Conservation (phyloP, 257 asterid species). For the Solanum dulcamara region DNA sequence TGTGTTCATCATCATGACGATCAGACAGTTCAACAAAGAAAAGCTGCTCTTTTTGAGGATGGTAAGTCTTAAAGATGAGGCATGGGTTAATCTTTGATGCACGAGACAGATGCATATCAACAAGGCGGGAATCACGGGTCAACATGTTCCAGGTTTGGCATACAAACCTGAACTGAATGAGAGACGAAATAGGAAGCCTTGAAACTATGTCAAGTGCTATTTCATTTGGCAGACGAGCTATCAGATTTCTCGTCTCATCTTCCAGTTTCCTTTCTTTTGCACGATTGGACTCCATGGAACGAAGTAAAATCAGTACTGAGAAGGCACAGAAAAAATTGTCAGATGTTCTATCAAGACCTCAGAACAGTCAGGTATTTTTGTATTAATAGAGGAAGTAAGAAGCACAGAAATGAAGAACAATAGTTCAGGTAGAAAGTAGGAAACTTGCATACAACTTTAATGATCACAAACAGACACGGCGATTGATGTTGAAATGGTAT, state of each 20-base stretch:
- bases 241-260: background rate
- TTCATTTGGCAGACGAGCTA: slow-evolving; percentile 8
- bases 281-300: background rate
- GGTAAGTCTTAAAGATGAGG: slow-evolving; percentile 26
- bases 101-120: slow-evolving; percentile 7
- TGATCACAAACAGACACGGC: background rate
- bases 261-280: background rate
- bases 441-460: background rate
- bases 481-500: background rate
- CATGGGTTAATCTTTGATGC: slow-evolving; percentile 1
- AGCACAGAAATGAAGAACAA: background rate
- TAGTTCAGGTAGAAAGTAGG: background rate
- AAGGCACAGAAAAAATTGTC: background rate
- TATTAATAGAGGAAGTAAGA: background rate
- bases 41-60: slow-evolving; percentile 28
- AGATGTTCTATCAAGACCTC: background rate
- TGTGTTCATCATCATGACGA: background rate
- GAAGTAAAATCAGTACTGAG: background rate
- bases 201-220: slow-evolving; percentile 23
- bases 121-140: slow-evolving; percentile 16
- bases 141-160: slow-evolving; percentile 15
- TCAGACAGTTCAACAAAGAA: slow-evolving; percentile 21
- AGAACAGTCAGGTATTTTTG: background rate
- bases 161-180: slow-evolving; percentile 25
- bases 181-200: slow-evolving; percentile 33